Evolutionary conservation across 73 alveolate species (phyloP).

Genomic region (Paramecium octaurelia): DNA sequence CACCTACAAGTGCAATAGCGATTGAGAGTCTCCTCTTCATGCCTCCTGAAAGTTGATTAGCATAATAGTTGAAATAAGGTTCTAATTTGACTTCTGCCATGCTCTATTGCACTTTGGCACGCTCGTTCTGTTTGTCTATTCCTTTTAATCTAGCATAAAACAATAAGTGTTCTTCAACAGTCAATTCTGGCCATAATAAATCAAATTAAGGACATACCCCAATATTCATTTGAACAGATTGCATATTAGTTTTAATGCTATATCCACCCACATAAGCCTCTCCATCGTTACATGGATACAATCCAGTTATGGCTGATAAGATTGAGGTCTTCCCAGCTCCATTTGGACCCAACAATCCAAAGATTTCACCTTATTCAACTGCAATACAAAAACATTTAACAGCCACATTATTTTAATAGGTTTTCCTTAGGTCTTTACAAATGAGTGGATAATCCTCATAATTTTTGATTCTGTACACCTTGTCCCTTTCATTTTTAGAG

Average conservation of each 20-base stretch:
- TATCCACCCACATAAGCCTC: slow-evolving; percentile 97
- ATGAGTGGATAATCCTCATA: slow-evolving; percentile 76
- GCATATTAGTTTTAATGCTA: slow-evolving; percentile 79
- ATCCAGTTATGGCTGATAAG: slow-evolving; percentile 94
- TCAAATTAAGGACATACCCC: slow-evolving; percentile 99
- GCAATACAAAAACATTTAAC: slow-evolving; percentile 77
- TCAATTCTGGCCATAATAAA: slow-evolving; percentile 90
- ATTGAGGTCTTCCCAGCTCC: slow-evolving; percentile 99
- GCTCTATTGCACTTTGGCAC: slow-evolving; percentile 70
- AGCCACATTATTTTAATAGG: slow-evolving; percentile 79
- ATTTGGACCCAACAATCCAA: slow-evolving; percentile 97
- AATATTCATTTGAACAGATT: slow-evolving; percentile 81
- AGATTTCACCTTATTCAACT: slow-evolving; percentile 89
- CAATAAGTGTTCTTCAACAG: slow-evolving; percentile 92
- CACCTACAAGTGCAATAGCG: slow-evolving; percentile 90
- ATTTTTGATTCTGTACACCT: slow-evolving; percentile 65
- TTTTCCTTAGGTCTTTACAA: slow-evolving; percentile 70
- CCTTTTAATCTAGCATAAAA: slow-evolving; percentile 95
- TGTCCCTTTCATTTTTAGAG: slow-evolving; percentile 73
- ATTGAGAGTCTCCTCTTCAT: slow-evolving; percentile 96
- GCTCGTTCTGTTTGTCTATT: slow-evolving; percentile 73
- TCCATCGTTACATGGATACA: slow-evolving; percentile 91
- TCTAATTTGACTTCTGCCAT: slow-evolving; percentile 91
- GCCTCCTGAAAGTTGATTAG: slow-evolving; percentile 92
- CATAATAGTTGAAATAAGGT: slow-evolving; percentile 78